Evolutionary conservation across 2,329 filamentous ascomycete species (phyloP).

Genomic region (Colletotrichum lentis): DNA sequence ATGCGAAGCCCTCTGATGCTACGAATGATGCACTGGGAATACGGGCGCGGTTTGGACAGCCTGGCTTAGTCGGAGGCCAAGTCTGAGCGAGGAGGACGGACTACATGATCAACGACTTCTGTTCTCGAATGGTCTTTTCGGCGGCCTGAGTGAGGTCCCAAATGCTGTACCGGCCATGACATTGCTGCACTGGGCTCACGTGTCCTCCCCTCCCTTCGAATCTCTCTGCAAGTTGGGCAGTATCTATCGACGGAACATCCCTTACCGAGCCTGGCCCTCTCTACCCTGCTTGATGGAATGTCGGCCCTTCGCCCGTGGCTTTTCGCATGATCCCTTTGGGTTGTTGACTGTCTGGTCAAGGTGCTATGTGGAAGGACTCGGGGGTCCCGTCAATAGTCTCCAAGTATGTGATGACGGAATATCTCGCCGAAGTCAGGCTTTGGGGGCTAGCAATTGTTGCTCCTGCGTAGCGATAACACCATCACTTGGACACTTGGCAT

Average conservation of each 20-base stretch:
- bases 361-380: not conserved
- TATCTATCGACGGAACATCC: not conserved
- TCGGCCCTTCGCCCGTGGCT: not conserved
- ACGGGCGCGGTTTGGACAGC: no score
- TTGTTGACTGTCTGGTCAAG: not conserved
- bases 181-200: not conserved
- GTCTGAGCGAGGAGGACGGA: no score
- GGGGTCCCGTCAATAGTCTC: not conserved
- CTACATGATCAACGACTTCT: not conserved
- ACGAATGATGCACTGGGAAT: no score
- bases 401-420: no score
- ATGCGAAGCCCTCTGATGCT: no score
- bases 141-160: not conserved
- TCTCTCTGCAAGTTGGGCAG: not conserved
- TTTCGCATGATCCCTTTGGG: not conserved
- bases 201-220: not conserved
- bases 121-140: not conserved
- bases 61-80: no score
- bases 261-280: not conserved
- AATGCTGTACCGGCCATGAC: not conserved
- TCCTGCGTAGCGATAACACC: not conserved
- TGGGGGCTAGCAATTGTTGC: not conserved
- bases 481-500: not conserved
- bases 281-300: not conserved
- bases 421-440: not conserved